Evolutionary conservation across 345 rosid species (phyloP).

Genomic region (Brassica carinata): DNA sequence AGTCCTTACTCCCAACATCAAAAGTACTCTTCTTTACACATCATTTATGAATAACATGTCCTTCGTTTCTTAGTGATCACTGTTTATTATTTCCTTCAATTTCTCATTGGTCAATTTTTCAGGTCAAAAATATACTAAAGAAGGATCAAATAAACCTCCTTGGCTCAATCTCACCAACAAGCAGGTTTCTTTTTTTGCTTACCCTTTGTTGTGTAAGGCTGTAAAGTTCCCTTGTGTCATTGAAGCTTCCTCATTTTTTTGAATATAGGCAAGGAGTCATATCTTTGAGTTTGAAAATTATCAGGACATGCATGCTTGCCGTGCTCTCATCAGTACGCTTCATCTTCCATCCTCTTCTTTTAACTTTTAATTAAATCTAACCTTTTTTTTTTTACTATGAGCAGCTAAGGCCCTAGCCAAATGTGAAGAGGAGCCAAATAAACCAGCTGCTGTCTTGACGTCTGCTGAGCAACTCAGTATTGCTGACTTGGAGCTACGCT

Average conservation of each 20-base stretch:
- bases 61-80: neutral
- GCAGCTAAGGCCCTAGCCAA: conserved; percentile 72
- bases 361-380: conserved; percentile 3
- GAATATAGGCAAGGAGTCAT: conserved; percentile 65
- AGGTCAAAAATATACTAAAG: conserved; percentile 81
- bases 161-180: conserved; percentile 61
- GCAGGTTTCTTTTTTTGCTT: conserved; percentile 58
- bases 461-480: conserved; percentile 66
- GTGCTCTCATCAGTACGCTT: conserved; percentile 77
- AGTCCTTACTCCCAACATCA: conserved; percentile 63
- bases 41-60: too few species aligned
- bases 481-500: conserved; percentile 66
- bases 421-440: conserved; percentile 59
- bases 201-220: neutral
- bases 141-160: conserved; percentile 13
- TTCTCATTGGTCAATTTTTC: conserved; percentile 19
- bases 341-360: conserved; percentile 2
- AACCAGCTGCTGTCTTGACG: neutral
- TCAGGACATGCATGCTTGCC: conserved; percentile 72
- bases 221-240: neutral
- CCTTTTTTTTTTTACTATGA: conserved; percentile 16
- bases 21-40: conserved; percentile 39
- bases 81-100: neutral
- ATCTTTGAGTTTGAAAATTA: conserved; percentile 85
- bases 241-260: conserved; percentile 5